Evolutionary conservation across 306 rosid species (phyloP).

Genomic region (Calophaca sinica): DNA sequence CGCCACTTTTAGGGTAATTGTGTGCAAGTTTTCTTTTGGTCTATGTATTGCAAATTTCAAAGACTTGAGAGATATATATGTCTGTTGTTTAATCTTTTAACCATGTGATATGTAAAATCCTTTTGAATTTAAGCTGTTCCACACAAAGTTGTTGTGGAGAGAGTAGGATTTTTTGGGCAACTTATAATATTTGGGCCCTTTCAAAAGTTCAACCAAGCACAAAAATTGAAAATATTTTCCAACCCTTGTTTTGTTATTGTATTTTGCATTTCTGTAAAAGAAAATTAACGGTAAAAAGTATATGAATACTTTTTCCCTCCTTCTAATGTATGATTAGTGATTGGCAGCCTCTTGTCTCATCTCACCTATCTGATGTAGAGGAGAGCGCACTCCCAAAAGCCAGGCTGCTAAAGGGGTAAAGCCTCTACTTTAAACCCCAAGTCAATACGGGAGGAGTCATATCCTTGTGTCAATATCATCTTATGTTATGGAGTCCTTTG

Average conservation of each 20-base stretch:
- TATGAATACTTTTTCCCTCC: neutral
- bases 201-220: constrained; percentile 5
- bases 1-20: constrained; percentile 94
- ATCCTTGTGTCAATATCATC: constrained; percentile 3
- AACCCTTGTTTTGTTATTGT: constrained; percentile 5
- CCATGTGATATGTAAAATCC: constrained; percentile 3
- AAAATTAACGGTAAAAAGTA: neutral
- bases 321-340: neutral
- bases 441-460: constrained; percentile 11
- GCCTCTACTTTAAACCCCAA: neutral
- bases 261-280: constrained; percentile 1
- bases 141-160: too few relatives aligned
- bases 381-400: constrained; percentile 4
- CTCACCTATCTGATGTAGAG: constrained; percentile 19
- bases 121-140: too few relatives aligned
- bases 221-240: constrained; percentile 27
- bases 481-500: neutral
- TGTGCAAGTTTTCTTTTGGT: constrained; percentile 16
- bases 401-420: constrained; percentile 11
- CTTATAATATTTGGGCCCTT: neutral
- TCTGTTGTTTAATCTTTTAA: constrained; percentile 26
- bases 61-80: constrained; percentile 16
- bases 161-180: constrained; percentile 15
- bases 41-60: constrained; percentile 18
- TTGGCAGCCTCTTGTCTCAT: constrained; percentile 9